Evolutionary conservation across 768 basidiomycete genomes (phyloP).

Genomic region (Suillus americanus): DNA sequence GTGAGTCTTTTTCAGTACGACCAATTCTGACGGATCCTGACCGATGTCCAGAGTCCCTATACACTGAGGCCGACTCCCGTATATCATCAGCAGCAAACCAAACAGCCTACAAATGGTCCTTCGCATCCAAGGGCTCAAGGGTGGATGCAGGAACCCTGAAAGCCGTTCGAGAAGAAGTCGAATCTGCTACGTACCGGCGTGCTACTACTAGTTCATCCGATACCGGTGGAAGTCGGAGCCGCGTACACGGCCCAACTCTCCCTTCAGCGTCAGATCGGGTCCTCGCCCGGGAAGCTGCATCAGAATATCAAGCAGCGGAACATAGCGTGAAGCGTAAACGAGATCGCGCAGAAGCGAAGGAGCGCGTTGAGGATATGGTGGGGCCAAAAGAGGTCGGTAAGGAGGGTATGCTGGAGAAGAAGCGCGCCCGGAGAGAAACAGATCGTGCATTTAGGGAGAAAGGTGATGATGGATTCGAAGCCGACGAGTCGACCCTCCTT

Average conservation of each 20-base stretch:
- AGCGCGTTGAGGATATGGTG: constrained; percentile 72
- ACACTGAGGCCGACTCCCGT: constrained; percentile 60
- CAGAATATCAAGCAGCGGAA: constrained; percentile 53
- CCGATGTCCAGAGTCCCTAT: constrained; percentile 45
- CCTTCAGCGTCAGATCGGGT: constrained; percentile 70
- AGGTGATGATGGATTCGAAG: constrained; percentile 75
- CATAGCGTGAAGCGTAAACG: constrained; percentile 63
- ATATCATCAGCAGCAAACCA: constrained; percentile 59
- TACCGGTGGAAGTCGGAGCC: constrained; percentile 31
- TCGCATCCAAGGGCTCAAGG: constrained; percentile 65
- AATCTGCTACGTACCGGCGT: constrained; percentile 39
- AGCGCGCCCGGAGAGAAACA: constrained; percentile 66
- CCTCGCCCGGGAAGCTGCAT: constrained; percentile 62
- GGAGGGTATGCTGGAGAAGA: constrained; percentile 88
- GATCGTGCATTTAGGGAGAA: constrained; percentile 71
- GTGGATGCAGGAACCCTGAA: constrained; percentile 60
- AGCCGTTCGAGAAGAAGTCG: constrained; percentile 58
- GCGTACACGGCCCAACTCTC: constrained; percentile 64
- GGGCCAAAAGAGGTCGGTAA: constrained; percentile 80
- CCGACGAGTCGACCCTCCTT: constrained; percentile 76
- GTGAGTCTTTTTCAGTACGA: constrained; percentile 34
- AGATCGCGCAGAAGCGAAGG: constrained; percentile 62
- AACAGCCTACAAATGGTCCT: constrained; percentile 88
- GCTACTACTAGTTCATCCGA: constrained; percentile 14
- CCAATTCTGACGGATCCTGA: constrained; percentile 1